phyloP scores from a whole-genome alignment of 371 early-diverging fungal genomes.

The Lichtheimia corymbifera region DNA sequence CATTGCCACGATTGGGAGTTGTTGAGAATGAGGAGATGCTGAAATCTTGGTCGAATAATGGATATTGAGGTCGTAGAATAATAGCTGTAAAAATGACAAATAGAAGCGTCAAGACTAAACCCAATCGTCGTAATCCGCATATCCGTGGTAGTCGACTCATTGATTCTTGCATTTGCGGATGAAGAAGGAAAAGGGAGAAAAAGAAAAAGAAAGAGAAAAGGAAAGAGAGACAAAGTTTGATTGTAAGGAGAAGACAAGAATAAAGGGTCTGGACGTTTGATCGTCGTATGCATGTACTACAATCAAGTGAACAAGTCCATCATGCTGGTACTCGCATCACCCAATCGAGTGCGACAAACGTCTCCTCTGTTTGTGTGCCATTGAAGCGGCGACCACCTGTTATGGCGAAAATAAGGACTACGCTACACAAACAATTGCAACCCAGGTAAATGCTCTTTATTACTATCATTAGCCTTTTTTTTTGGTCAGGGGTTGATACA shows the following conservation, averaged over 20 bases:
- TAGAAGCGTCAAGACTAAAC: not conserved
- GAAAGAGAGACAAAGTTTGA: constrained; percentile 1
- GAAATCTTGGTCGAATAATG: not conserved
- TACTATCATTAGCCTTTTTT: not conserved
- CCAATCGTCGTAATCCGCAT: constrained; percentile 4
- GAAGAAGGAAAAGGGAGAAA: not conserved
- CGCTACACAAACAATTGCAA: too few species aligned
- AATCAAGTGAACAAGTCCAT: too few species aligned
- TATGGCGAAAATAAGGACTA: too few species aligned
- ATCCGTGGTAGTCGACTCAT: constrained; percentile 2
- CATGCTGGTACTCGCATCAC: too few species aligned
- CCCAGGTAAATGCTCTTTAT: not conserved
- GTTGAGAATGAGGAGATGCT: not conserved
- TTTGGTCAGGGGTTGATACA: not conserved
- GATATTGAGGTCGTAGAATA: constrained; percentile 2
- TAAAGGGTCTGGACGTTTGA: not conserved
- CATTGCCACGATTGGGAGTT: not conserved
- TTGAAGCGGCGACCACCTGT: too few species aligned
- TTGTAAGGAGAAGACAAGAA: not conserved
- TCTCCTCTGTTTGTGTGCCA: too few species aligned
- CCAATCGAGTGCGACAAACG: too few species aligned
- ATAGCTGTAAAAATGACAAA: not conserved
- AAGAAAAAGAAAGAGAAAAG: not conserved
- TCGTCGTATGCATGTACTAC: too few species aligned
- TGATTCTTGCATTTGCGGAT: not conserved